Percentiles rank a stretch among this genome's conserved stretches.
These are phyloP conservation scores for Salvia splendens DNA, from an alignment of 257 asterid species.

Conservation along the genomic window DNA sequence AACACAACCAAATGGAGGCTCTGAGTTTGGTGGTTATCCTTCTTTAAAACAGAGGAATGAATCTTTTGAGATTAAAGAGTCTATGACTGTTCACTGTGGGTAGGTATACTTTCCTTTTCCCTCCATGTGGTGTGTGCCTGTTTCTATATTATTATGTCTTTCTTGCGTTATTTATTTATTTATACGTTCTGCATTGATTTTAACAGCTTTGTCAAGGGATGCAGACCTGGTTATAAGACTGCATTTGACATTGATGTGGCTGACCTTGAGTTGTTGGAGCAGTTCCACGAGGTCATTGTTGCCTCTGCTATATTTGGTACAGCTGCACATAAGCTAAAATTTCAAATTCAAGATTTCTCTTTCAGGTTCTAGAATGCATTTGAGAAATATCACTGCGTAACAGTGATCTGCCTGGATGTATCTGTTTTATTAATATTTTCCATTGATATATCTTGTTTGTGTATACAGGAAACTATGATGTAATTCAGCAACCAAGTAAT, in stretches of 20 bases:
- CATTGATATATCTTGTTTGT: conserved; percentile 25
- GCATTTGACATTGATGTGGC: conserved; percentile 83
- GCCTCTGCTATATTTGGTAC: conserved; percentile 99
- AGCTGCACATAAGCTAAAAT: conserved; percentile 34
- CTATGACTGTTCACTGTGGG: conserved; percentile 99
- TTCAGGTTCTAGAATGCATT: conserved; percentile 23
- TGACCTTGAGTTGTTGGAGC: conserved; percentile 71
- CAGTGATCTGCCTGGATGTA: conserved; percentile 29
- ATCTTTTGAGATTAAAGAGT: conserved; percentile 63
- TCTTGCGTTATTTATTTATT: not conserved
- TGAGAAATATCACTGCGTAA: conserved; percentile 24
- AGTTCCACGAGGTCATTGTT: conserved; percentile 79
- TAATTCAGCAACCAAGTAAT: conserved; percentile 80
- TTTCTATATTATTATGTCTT: not conserved
- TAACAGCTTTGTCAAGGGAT: conserved; percentile 82
- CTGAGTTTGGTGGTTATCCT: conserved; percentile 97
- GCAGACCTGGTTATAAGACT: conserved; percentile 80
- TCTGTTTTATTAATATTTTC: conserved; percentile 5
- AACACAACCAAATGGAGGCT: conserved; percentile 74
- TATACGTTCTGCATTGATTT: conserved; percentile 15
- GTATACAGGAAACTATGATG: conserved; percentile 78
- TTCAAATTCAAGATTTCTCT: conserved; percentile 27
- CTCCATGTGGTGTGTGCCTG: not conserved
- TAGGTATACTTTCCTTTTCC: conserved; percentile 43
- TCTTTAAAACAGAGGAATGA: conserved; percentile 70